Conservation (phyloP, 805 yeast species). For the Saccharomycopsis selenospora region DNA sequence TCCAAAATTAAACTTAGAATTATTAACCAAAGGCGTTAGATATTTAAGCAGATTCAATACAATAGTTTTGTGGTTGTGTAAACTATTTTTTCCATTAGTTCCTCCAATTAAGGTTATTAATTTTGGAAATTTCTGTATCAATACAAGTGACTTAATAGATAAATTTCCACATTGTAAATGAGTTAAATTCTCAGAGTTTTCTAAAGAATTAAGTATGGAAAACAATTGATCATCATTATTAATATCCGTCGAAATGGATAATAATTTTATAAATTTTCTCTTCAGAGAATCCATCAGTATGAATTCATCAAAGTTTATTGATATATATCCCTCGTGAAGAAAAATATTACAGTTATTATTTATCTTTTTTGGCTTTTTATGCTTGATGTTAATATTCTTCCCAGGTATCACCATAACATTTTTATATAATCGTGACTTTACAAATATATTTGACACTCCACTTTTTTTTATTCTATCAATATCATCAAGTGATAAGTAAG, state of each 20-base stretch:
- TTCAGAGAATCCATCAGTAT: too few species aligned
- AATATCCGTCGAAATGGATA: not conserved
- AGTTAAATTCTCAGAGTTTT: too few species aligned
- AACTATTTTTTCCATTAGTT: too few species aligned
- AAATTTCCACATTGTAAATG: too few species aligned
- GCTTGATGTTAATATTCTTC: not conserved
- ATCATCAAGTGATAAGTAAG: not conserved
- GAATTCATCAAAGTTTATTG: not conserved
- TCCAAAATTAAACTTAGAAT: too few species aligned
- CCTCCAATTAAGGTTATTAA: too few species aligned
- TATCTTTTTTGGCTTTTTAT: not conserved
- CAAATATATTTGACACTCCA: not conserved
- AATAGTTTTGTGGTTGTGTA: too few species aligned
- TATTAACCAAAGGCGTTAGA: too few species aligned
- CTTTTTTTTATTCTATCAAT: not conserved
- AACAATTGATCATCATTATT: not conserved
- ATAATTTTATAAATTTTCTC: not conserved
- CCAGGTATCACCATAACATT: not conserved
- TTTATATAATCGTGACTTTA: conserved; percentile 1
- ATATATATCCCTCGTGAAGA: not conserved
- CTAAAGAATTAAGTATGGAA: too few species aligned
- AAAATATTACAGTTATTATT: not conserved
- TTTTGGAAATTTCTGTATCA: too few species aligned
- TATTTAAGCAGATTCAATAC: too few species aligned
- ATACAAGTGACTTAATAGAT: too few species aligned